Percentiles rank a stretch among this genome's conserved stretches.
These are phyloP conservation scores for Claviceps sp. DNA, from an alignment of 2,329 filamentous ascomycete species.

Conservation along the genomic window DNA sequence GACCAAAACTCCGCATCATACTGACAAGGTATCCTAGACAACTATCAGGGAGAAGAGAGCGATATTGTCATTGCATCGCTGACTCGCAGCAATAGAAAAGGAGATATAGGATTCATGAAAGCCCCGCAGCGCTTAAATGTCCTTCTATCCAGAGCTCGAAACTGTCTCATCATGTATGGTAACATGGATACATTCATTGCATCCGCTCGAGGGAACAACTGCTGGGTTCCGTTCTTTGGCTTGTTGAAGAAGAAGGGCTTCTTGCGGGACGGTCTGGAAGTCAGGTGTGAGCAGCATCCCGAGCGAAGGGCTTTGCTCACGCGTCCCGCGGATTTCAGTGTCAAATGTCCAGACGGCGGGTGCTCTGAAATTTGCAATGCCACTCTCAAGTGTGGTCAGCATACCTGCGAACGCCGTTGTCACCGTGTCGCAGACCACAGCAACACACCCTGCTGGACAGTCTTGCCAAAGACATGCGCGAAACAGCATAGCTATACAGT, in stretches of 20 bases:
- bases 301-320: slow-evolving; percentile 31
- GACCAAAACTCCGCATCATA: not conserved
- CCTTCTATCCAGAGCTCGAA: slow-evolving; percentile 50
- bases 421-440: slow-evolving; percentile 49
- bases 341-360: slow-evolving; percentile 54
- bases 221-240: slow-evolving; percentile 12
- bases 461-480: slow-evolving; percentile 32
- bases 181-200: slow-evolving; percentile 53
- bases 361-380: slow-evolving; percentile 45
- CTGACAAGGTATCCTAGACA: slow-evolving; percentile 33
- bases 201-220: not conserved
- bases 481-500: slow-evolving; percentile 35
- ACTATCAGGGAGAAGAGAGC: slow-evolving; percentile 67
- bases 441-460: slow-evolving; percentile 22
- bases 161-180: slow-evolving; percentile 55
- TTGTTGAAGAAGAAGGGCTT: slow-evolving; percentile 35
- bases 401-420: slow-evolving; percentile 46
- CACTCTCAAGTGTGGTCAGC: slow-evolving; percentile 40
- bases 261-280: slow-evolving; percentile 46
- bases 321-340: slow-evolving; percentile 43
- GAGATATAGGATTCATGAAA: slow-evolving; percentile 59
- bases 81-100: slow-evolving; percentile 48
- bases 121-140: slow-evolving; percentile 57
- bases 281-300: slow-evolving; percentile 47
- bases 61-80: slow-evolving; percentile 58